Base-by-base conservation (phyloP, 148 eudicot genomes). In the Arbutus unedo region DNA sequence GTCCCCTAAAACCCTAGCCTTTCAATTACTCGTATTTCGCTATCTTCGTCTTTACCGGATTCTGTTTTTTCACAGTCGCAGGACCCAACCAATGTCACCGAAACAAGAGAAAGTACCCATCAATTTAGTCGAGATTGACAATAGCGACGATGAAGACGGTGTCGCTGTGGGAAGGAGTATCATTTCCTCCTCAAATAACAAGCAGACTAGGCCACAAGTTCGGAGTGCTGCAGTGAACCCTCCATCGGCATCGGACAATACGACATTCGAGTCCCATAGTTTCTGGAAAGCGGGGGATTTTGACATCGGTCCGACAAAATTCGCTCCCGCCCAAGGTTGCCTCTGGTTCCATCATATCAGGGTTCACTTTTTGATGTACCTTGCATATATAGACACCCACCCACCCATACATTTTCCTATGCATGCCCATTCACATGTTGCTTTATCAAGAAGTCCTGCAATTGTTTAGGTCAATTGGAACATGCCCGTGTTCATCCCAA, bases 401-500 rank as follows among this genome's bases (percentile, higher is more conserved):
- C 1, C 25, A 78, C 60, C 50, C 6, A 43, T 48, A 19, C 15
- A 48, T 6, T 55, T 49, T 10, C 13, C 55, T 57, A 13, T 44
- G 19, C 31, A 19, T 25, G 8, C 8, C n/a, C 5, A 38, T 43
- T 44, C 67, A 31, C n/a, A 44, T 38, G 4, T 81, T 31, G 67
- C 59, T 74, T 55, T 50, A 19, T 43, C 38, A n/a, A 16, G 67
- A 38, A 77, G 72, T 80, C 76, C 13, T 74, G 74, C 15, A 21
- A 38, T 77, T 83, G 14, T 90, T 59, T 79, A 94, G 99, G 97
- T 85, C 92, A 94, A 83, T 86, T 96, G 90, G 97, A 96, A 86
- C 99, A 96, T 87, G 99, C 99, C 31, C 93, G 99, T 84, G 99
- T 96, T 44, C 97, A 96, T 81, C 99, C 99, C 5, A 96, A 94